Conservation (phyloP, 106 monocot genomes). For the Gastrodia elata region DNA sequence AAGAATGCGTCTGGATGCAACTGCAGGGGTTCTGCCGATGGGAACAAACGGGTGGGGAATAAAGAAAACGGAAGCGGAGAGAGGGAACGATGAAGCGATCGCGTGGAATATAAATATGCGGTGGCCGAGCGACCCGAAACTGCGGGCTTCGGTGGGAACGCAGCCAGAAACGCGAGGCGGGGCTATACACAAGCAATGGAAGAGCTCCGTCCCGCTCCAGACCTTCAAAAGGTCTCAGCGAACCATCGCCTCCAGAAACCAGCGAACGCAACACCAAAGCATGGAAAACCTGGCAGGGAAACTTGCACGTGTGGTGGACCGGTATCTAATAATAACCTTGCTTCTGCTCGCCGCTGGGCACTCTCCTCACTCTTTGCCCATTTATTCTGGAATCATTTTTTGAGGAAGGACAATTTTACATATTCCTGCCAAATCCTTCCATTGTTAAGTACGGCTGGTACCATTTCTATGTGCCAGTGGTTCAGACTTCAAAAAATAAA, state of each 20-base stretch:
- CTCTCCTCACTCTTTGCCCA: too few relatives aligned
- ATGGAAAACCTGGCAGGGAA: too few relatives aligned
- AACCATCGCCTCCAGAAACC: too few relatives aligned
- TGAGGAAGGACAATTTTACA: too few relatives aligned
- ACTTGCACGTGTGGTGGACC: too few relatives aligned
- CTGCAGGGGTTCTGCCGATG: neutral
- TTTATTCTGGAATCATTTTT: too few relatives aligned
- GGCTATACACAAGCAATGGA: neutral
- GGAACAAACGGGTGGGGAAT: neutral
- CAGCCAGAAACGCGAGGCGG: neutral
- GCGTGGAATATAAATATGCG: neutral
- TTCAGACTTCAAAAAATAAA: too few relatives aligned
- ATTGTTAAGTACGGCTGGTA: too few relatives aligned
- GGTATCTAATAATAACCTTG: too few relatives aligned
- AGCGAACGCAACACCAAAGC: too few relatives aligned
- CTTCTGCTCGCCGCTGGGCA: too few relatives aligned
- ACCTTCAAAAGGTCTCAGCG: neutral
- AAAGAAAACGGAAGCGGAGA: neutral
- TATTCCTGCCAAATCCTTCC: too few relatives aligned
- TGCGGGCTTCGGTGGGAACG: conserved; percentile 1
- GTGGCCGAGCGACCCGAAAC: neutral
- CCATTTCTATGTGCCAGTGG: neutral
- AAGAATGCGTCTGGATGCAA: neutral
- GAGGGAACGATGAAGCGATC: neutral
- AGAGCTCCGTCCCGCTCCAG: neutral